A percentile compares a stretch with the other conserved stretches of the same genome.
Evolutionary conservation across 768 basidiomycete species (phyloP).

Genomic region (Calvatia gigantea): DNA sequence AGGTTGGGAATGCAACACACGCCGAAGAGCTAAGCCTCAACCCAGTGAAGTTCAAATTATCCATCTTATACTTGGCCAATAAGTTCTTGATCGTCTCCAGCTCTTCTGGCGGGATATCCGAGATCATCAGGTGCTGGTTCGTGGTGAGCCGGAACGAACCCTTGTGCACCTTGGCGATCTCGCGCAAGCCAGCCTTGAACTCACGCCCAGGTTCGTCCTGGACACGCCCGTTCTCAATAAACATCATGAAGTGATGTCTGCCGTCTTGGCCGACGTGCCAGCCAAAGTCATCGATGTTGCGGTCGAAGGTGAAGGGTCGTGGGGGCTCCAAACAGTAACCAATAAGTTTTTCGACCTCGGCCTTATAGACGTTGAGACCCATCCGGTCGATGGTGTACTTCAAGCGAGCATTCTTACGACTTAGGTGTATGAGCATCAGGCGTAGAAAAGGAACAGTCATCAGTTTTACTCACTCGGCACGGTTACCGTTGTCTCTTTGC

Average conservation of each 20-base stretch:
- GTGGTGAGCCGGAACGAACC: conserved; percentile 91
- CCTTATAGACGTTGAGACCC: conserved; percentile 84
- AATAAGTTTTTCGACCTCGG: conserved; percentile 85
- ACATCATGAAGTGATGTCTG: conserved; percentile 86
- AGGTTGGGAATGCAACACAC: conserved; percentile 97
- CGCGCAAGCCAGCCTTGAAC: conserved; percentile 89
- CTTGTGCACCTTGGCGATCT: conserved; percentile 93
- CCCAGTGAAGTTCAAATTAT: conserved; percentile 77
- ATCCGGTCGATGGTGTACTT: conserved; percentile 98
- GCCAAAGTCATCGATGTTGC: conserved; percentile 92
- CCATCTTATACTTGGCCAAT: conserved; percentile 82
- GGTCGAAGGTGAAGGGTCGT: conserved; percentile 76
- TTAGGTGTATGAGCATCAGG: conserved; percentile 20
- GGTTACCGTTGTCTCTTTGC: conserved; percentile 95
- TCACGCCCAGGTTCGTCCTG: conserved; percentile 87
- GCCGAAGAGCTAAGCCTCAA: conserved; percentile 88
- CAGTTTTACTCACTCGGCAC: conserved; percentile 67
- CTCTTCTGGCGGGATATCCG: conserved; percentile 75
- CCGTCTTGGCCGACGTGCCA: conserved; percentile 90
- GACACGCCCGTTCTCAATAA: conserved; percentile 98
- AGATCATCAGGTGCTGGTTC: conserved; percentile 91
- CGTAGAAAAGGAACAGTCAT: background rate
- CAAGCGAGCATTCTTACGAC: conserved; percentile 82
- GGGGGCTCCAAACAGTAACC: conserved; percentile 75
- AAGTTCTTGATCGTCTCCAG: conserved; percentile 74